Conservation (phyloP, 1,284 basidiomycete species). For the Trametes polyzona region DNA sequence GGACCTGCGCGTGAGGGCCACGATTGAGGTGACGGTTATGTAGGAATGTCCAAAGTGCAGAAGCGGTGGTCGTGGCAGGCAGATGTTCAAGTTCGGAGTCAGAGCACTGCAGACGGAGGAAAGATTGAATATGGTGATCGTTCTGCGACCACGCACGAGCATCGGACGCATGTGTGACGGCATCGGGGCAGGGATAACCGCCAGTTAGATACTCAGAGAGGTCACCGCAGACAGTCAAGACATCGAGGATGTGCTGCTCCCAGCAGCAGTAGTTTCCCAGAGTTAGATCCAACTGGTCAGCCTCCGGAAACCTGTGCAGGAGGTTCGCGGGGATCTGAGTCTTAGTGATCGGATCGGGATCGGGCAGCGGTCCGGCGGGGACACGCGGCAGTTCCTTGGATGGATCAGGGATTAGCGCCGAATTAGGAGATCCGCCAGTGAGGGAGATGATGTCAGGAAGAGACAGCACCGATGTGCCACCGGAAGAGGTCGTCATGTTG, state of each 20-base stretch:
- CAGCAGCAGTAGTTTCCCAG: constrained; percentile 1
- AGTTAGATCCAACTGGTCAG: background rate
- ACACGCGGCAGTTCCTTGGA: too few relatives aligned
- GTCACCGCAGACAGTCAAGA: background rate
- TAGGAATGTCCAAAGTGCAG: constrained; percentile 5
- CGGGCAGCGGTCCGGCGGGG: too few relatives aligned
- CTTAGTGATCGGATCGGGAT: background rate
- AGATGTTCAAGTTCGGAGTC: constrained; percentile 3
- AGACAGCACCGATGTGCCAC: background rate
- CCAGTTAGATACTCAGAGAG: background rate
- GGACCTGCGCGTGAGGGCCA: constrained; percentile 18
- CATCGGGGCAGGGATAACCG: background rate
- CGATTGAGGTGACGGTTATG: constrained; percentile 9
- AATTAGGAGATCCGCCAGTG: background rate
- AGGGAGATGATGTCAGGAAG: background rate
- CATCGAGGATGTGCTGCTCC: background rate
- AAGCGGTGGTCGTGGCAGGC: background rate
- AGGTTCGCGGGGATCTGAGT: background rate
- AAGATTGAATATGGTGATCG: background rate
- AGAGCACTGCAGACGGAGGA: background rate
- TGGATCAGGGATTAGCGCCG: background rate
- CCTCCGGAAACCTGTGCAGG: background rate
- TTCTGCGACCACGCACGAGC: background rate
- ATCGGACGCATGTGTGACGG: background rate
- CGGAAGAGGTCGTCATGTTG: background rate